These are phyloP conservation scores for Saccharomyces uvarum DNA, from an alignment of 1,139 yeast species.

Conservation along the genomic window DNA sequence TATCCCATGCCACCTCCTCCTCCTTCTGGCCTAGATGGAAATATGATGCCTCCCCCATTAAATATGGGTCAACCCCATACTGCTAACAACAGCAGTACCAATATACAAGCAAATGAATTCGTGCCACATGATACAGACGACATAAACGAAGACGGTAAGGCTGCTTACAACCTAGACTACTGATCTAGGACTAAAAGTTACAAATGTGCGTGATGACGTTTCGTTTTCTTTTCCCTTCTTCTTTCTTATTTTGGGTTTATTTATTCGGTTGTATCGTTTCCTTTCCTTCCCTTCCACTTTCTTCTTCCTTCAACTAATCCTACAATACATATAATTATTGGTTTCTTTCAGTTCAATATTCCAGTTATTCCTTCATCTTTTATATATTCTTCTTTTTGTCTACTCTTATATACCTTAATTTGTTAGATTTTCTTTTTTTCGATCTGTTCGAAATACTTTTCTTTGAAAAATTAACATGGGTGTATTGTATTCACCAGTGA, in stretches of 20 bases:
- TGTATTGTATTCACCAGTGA: slow-evolving; percentile 28
- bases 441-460: not conserved
- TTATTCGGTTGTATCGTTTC: not conserved
- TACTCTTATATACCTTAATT: not conserved
- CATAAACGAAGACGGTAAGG: not conserved
- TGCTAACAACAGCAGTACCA: not conserved
- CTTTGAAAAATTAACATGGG: not conserved
- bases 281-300: not conserved
- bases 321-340: slow-evolving; percentile 1
- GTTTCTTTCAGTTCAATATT: not conserved
- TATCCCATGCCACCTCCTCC: slow-evolving; percentile 30
- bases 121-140: not conserved
- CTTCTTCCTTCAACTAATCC: not conserved
- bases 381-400: not conserved
- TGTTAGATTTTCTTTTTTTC: not conserved
- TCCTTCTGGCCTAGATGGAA: slow-evolving; percentile 12
- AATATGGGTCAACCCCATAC: slow-evolving; percentile 1
- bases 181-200: not conserved
- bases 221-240: not conserved
- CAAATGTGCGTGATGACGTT: not conserved
- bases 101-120: not conserved
- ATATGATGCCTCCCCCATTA: slow-evolving; percentile 4
- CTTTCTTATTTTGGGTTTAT: not conserved
- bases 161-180: not conserved
- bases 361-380: not conserved